Evolutionary conservation across 106 monocot genomes (phyloP).

Genomic region (Gastrodia elata): DNA sequence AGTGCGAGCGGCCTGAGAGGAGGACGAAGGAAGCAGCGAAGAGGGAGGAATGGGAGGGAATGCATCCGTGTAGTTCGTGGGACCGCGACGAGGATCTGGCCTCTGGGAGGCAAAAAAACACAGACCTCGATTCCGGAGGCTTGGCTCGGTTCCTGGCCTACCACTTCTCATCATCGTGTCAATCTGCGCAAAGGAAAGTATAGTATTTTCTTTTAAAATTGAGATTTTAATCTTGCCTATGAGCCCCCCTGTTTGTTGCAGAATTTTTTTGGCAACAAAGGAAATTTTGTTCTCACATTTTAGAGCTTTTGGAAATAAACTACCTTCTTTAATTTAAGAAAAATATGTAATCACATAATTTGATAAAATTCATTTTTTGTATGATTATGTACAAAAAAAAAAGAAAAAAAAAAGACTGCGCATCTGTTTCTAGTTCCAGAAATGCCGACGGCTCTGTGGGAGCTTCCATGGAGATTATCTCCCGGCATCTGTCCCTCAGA

Average conservation of each 20-base stretch:
- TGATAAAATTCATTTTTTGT: too few species aligned
- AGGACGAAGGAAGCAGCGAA: slow-evolving; percentile 27
- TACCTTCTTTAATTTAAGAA: too few species aligned
- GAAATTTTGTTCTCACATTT: too few species aligned
- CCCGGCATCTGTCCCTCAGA: slow-evolving; percentile 62
- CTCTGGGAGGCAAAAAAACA: slow-evolving; percentile 51
- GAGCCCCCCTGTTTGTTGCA: too few species aligned
- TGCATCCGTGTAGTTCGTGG: slow-evolving; percentile 93
- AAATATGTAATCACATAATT: too few species aligned
- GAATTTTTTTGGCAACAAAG: too few species aligned
- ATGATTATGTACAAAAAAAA: too few species aligned
- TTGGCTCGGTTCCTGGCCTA: slow-evolving; percentile 68
- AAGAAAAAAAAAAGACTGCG: too few species aligned
- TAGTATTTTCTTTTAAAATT: slow-evolving; percentile 32
- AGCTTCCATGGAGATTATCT: slow-evolving; percentile 66
- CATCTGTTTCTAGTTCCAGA: slow-evolving; percentile 44
- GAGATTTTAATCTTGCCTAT: too few species aligned
- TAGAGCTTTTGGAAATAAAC: too few species aligned
- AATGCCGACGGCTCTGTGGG: slow-evolving; percentile 23
- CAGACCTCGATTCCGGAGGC: slow-evolving; percentile 50
- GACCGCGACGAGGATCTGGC: slow-evolving; percentile 90
- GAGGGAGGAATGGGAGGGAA: slow-evolving; percentile 74
- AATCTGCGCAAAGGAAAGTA: slow-evolving; percentile 65
- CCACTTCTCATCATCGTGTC: slow-evolving; percentile 66
- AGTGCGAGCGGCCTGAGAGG: slow-evolving; percentile 11